phyloP scores from a whole-genome alignment of 1,284 basidiomycete species.

The Agaricales sp. region DNA sequence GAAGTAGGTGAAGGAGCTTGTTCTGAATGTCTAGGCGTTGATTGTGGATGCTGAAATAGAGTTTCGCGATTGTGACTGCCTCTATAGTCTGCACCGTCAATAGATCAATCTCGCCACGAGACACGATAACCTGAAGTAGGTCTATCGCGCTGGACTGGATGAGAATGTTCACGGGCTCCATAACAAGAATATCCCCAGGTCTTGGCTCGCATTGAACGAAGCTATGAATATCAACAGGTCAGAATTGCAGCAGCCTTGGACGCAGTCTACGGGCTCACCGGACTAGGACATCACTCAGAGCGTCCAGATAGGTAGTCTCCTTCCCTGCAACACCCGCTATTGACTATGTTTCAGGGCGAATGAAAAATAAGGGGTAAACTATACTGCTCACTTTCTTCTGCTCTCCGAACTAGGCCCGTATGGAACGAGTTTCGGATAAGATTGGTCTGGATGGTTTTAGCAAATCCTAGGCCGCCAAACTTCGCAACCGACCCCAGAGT shows the following conservation, averaged over 20 bases:
- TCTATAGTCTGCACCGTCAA: conserved; percentile 57
- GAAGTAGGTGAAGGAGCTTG: conserved; percentile 86
- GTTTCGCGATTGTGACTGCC: conserved; percentile 60
- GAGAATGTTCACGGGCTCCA: conserved; percentile 50
- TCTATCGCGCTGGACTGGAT: conserved; percentile 75
- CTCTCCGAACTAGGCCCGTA: conserved; percentile 44
- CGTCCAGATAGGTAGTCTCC: conserved; percentile 66
- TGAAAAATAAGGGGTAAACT: not conserved
- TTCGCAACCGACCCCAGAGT: conserved; percentile 70
- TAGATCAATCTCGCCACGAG: conserved; percentile 66
- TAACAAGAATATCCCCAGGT: conserved; percentile 30
- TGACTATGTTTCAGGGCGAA: conserved; percentile 11
- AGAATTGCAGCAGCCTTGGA: no score
- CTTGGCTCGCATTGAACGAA: conserved; percentile 70
- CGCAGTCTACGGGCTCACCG: conserved; percentile 32
- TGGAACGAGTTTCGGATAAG: conserved; percentile 54
- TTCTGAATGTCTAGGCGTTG: conserved; percentile 77
- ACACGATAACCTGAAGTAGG: conserved; percentile 72
- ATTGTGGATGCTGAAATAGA: conserved; percentile 66
- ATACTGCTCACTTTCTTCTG: conserved; percentile 39
- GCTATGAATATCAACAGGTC: conserved; percentile 24
- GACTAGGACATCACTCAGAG: conserved; percentile 57
- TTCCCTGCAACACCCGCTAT: conserved; percentile 39
- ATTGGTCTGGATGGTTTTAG: conserved; percentile 54
- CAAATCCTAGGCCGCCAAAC: conserved; percentile 85